Evolutionary conservation across 1,139 yeast genomes (phyloP).

Genomic region (Geotrichum fermentans): DNA sequence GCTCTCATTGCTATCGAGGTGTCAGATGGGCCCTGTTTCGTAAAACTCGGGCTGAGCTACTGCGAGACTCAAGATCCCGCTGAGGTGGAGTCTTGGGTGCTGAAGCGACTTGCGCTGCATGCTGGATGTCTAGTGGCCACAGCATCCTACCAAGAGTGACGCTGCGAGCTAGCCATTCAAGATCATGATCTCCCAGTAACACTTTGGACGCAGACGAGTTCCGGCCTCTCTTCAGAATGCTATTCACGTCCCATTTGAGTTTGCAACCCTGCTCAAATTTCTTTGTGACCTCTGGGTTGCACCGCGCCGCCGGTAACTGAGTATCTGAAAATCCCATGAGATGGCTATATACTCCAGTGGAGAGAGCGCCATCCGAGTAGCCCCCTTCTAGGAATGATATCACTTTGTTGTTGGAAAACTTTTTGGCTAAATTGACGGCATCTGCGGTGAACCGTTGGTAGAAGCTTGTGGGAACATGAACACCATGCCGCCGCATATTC

Average conservation of each 20-base stretch:
- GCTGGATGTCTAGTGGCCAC: constrained; percentile 47
- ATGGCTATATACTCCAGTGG: constrained; percentile 78
- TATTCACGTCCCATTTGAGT: constrained; percentile 58
- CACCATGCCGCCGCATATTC: constrained; percentile 82
- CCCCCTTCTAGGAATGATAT: constrained; percentile 81
- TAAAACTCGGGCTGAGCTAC: constrained; percentile 1
- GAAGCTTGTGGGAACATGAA: constrained; percentile 77
- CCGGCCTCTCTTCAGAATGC: constrained; percentile 1
- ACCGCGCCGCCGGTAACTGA: constrained; percentile 20
- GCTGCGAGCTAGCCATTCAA: constrained; percentile 63
- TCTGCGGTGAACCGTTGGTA: constrained; percentile 71
- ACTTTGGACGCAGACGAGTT: constrained; percentile 6
- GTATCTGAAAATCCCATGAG: constrained; percentile 47
- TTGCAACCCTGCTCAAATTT: constrained; percentile 69
- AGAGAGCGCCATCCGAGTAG: constrained; percentile 75
- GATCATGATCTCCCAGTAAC: constrained; percentile 39
- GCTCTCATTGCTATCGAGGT: background rate
- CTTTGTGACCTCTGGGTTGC: constrained; percentile 53
- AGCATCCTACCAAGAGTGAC: constrained; percentile 62
- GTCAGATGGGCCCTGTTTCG: constrained; percentile 6
- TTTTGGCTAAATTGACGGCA: constrained; percentile 58
- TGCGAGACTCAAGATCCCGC: background rate
- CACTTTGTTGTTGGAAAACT: constrained; percentile 58
- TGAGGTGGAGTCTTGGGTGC: constrained; percentile 5
- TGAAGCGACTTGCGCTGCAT: constrained; percentile 20